Percentiles rank a stretch among this genome's conserved stretches.
Evolutionary conservation across 2,329 filamentous ascomycete species (phyloP).

Genomic region (Colletotrichum tropicicola): DNA sequence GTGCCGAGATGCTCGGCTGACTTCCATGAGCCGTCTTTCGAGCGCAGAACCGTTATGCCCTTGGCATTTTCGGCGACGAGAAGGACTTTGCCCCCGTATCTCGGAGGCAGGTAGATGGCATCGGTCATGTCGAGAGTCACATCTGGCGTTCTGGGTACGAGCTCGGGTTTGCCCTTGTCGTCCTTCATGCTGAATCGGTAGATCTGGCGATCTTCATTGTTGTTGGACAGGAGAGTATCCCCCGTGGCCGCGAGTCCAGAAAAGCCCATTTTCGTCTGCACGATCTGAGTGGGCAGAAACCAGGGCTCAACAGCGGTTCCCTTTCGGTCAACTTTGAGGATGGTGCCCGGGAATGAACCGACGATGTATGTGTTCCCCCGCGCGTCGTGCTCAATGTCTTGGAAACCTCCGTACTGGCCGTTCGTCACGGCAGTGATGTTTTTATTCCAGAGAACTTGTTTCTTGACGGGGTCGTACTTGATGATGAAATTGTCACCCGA

Average conservation of each 20-base stretch:
- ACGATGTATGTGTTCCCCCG: slow-evolving; percentile 32
- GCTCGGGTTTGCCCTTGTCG: slow-evolving; percentile 24
- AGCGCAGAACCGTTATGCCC: slow-evolving; percentile 46
- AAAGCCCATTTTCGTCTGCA: slow-evolving; percentile 29
- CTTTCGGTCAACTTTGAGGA: slow-evolving; percentile 29
- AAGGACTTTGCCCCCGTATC: slow-evolving; percentile 43
- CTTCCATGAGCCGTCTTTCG: slow-evolving; percentile 44
- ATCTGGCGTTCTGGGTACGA: slow-evolving; percentile 27
- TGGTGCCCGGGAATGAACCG: slow-evolving; percentile 32
- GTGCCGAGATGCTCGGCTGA: slow-evolving; percentile 45
- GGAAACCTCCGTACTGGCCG: slow-evolving; percentile 33
- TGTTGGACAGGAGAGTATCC: slow-evolving; percentile 25
- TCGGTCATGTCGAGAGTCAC: slow-evolving; percentile 31
- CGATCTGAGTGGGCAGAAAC: slow-evolving; percentile 29
- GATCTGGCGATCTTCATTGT: slow-evolving; percentile 23
- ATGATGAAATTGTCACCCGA: slow-evolving; percentile 34
- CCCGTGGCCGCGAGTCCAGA: slow-evolving; percentile 28
- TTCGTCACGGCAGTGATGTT: slow-evolving; percentile 31
- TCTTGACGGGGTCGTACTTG: slow-evolving; percentile 31
- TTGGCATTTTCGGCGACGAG: slow-evolving; percentile 40
- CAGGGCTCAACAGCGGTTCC: slow-evolving; percentile 25
- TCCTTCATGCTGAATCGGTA: slow-evolving; percentile 32
- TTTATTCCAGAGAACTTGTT: slow-evolving; percentile 30
- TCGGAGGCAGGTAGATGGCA: slow-evolving; percentile 43
- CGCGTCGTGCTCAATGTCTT: slow-evolving; percentile 31